A percentile compares a stretch with the other conserved stretches of the same genome.
These are phyloP conservation scores for Melaleuca quinquenervia DNA, from an alignment of 345 rosid genomes.

Conservation along the genomic window DNA sequence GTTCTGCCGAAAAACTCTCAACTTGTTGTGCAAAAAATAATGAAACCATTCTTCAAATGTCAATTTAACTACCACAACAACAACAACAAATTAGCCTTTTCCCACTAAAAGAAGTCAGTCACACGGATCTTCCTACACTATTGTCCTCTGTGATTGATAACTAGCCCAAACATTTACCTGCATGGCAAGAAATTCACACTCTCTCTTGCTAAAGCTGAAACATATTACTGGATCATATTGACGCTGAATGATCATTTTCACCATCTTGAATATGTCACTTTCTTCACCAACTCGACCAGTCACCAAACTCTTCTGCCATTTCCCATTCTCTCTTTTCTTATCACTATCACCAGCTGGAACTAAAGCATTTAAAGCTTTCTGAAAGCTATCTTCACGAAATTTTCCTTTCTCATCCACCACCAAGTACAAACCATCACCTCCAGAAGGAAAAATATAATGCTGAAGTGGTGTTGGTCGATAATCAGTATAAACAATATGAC, in stretches of 20 bases:
- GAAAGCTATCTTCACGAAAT: conserved; percentile 92
- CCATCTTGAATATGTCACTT: conserved; percentile 95
- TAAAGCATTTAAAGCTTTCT: conserved; percentile 79
- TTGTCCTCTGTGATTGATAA: neutral
- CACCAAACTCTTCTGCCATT: conserved; percentile 55
- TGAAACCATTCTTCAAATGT: neutral
- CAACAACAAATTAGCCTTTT: neutral
- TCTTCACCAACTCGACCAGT: conserved; percentile 85
- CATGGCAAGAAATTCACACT: conserved; percentile 96
- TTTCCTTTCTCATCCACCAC: conserved; percentile 92
- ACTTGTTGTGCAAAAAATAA: neutral
- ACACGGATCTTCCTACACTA: neutral
- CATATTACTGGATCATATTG: conserved; percentile 96
- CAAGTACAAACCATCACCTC: conserved; percentile 83
- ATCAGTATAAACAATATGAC: conserved; percentile 97
- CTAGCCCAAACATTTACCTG: conserved; percentile 41
- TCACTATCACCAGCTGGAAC: conserved; percentile 64
- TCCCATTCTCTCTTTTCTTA: conserved; percentile 70
- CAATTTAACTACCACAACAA: neutral
- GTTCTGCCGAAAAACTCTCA: neutral
- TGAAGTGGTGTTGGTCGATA: conserved; percentile 99
- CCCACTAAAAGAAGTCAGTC: neutral
- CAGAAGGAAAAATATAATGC: conserved; percentile 92
- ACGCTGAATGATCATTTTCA: conserved; percentile 90
- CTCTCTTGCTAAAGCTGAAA: conserved; percentile 97